Base-by-base conservation (phyloP, 495 filamentous ascomycete species). In the Xylaria palmicola region DNA sequence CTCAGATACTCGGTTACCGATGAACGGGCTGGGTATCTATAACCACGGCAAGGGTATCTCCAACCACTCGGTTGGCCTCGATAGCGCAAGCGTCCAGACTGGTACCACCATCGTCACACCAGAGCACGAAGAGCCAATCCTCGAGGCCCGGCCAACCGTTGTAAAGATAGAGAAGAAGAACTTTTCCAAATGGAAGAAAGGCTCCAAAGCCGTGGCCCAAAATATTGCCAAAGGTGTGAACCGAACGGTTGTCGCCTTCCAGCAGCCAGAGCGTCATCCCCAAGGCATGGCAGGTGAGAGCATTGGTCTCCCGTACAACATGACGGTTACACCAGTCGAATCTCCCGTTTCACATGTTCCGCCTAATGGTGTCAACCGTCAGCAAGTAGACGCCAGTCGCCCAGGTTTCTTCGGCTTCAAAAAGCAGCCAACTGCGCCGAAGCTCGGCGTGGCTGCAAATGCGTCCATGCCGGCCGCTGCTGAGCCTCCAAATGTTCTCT, bases 151-250 rank as follows among this genome's bases (percentile, higher is more conserved):
- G 13, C 92, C 94, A 24, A 93, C 96, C 55, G 87, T 97, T 22
- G 88, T 96, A 62, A 94, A 91, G 68, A 93, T 97, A 65, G 86
- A 90, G 56, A 96, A 96, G 79, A 85, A 87, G 30, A 96, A 92
- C 77, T 96, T 96, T 71, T 97, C 97, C 77, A 95, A 94, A 75
- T 98, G 94, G 93, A 97, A 97, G 82, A 97, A 95, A 73, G 92
- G 92, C 27, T 90, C 91, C 24, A 91, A 95, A 73, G 89, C 88
- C 40, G 87, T 98, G 55, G 92, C 92, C 36, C 96, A 97, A 76
- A 93, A 92, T 63, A 90, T 97, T 51, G 86, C 88, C 41, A 98
- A 98, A 77, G 92, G 92, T 39, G 85, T 97, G 67, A 96, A 95
- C 69, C 88, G 89, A 36, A 90, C 91, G 84, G 77, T 86, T 75